phyloP scores from a whole-genome alignment of 768 basidiomycete genomes.

The Crucibulum laeve region DNA sequence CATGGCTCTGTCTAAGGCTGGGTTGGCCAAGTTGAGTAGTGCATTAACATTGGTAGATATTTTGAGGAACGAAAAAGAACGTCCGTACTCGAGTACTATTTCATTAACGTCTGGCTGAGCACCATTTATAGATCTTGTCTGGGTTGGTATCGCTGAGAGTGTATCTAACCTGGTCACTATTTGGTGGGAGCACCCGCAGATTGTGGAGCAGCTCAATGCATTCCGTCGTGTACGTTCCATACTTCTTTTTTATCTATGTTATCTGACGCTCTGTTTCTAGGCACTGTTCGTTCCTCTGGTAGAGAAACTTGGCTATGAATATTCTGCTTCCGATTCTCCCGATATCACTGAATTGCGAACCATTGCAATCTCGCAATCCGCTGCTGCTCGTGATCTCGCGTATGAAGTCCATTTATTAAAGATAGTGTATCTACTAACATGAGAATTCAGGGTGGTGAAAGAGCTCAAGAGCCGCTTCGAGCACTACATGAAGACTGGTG shows the following conservation, averaged over 20 bases:
- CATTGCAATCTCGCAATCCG: constrained; percentile 56
- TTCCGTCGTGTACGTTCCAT: constrained; percentile 50
- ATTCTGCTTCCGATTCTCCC: constrained; percentile 55
- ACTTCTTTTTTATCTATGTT: constrained; percentile 1
- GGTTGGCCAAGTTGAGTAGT: constrained; percentile 71
- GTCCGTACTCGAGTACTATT: constrained; percentile 33
- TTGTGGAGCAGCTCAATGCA: constrained; percentile 49
- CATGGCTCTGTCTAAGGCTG: constrained; percentile 76
- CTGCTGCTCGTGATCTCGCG: constrained; percentile 21
- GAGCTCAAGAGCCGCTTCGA: constrained; percentile 72
- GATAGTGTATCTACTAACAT: not conserved
- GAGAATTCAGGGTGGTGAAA: constrained; percentile 55
- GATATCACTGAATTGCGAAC: constrained; percentile 74
- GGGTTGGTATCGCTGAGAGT: constrained; percentile 62
- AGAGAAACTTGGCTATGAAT: constrained; percentile 75
- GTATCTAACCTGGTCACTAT: constrained; percentile 51
- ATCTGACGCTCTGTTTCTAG: constrained; percentile 27
- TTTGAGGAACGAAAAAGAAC: constrained; percentile 73
- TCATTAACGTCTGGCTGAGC: not conserved
- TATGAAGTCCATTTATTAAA: constrained; percentile 7
- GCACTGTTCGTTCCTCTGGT: constrained; percentile 71
- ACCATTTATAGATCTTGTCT: constrained; percentile 62
- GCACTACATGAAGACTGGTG: constrained; percentile 63
- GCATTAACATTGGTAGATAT: constrained; percentile 69
- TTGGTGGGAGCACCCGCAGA: constrained; percentile 80